Conservation (phyloP, 2,329 filamentous ascomycete species). For the Calonectria ilicicola region DNA sequence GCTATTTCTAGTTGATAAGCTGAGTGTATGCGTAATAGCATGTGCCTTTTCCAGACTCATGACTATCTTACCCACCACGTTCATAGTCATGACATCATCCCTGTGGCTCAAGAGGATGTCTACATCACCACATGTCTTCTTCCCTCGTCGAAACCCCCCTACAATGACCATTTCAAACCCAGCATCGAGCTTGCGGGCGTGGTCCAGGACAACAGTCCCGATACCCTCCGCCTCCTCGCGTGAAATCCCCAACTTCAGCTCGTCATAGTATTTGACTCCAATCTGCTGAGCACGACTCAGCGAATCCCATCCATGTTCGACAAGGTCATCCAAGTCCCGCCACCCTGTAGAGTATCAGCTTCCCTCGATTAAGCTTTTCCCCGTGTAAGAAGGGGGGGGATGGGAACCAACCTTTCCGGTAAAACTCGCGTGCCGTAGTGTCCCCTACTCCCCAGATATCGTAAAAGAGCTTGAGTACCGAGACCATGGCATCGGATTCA, state of each 20-base stretch:
- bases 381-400: background rate
- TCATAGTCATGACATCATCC: conserved; percentile 73
- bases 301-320: conserved; percentile 82
- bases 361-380: background rate
- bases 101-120: conserved; percentile 88
- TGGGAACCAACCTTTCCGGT: conserved; percentile 65
- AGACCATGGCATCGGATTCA: conserved; percentile 72
- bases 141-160: conserved; percentile 86
- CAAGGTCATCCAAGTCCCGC: conserved; percentile 86
- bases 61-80: conserved; percentile 81
- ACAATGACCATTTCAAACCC: conserved; percentile 73
- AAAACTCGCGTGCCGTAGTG: conserved; percentile 84
- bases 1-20: conserved; percentile 76
- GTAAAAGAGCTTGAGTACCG: conserved; percentile 77
- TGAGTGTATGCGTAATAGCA: conserved; percentile 86
- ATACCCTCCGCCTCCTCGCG: conserved; percentile 81
- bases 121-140: conserved; percentile 80
- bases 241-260: conserved; percentile 79
- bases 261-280: conserved; percentile 92
- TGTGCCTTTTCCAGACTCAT: conserved; percentile 73
- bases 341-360: conserved; percentile 63
- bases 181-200: conserved; percentile 73
- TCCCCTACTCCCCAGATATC: conserved; percentile 94
- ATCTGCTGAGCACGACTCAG: conserved; percentile 90
- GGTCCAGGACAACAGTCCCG: conserved; percentile 68